Evolutionary conservation across 2,329 filamentous ascomycete species (phyloP), one percentile per base, ranked within the genome.

Genomic region (Ceratocystis albifundus): DNA sequence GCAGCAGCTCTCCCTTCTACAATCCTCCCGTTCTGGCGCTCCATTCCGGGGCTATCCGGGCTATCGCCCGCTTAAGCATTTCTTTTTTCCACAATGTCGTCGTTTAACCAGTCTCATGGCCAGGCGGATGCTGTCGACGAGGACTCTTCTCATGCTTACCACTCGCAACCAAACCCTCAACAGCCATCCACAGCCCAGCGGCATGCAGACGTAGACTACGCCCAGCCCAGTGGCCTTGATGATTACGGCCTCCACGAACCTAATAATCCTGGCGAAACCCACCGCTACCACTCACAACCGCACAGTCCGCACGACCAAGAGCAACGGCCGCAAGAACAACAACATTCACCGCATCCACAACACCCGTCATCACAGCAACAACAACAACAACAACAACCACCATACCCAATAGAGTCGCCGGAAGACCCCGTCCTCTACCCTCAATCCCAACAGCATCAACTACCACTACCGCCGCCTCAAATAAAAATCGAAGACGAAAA

Each of bases 11-110:
- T 68, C 67, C 67, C 64, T 68, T 64, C 15, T 62, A 45, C 67
- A 68, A 68, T 68, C 67, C 64, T 65, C 63, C 64, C 61, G 67
- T 64, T 17, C 61, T 68, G 67, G 67, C 65, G 64, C 64, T 66
- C 64, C 64, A 68, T 66, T 68, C 64, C 67, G 64, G 67, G 64
- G 67, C 67, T 68, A 64, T 68, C 41, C 67, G 67, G 67, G 67
- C 64, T 48, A 66, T 55, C 64, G 67, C 67, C 67, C 67, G 67
- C 59, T 41, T 68, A 68, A 66, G 63, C 46, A 64, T 64, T 61
- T 62, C 45, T 67, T 65, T 48, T 62, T 41, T 41, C 10, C 62
- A 62, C 62, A 4, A 67, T 67, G 66, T 57, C 66, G 5, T 67
- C 55, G 28, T 59, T 36, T 17, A 59, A 59, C 28, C 55, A 59